Evolutionary conservation across 768 basidiomycete genomes (phyloP).

Genomic region (Kwoniella dejecticola): DNA sequence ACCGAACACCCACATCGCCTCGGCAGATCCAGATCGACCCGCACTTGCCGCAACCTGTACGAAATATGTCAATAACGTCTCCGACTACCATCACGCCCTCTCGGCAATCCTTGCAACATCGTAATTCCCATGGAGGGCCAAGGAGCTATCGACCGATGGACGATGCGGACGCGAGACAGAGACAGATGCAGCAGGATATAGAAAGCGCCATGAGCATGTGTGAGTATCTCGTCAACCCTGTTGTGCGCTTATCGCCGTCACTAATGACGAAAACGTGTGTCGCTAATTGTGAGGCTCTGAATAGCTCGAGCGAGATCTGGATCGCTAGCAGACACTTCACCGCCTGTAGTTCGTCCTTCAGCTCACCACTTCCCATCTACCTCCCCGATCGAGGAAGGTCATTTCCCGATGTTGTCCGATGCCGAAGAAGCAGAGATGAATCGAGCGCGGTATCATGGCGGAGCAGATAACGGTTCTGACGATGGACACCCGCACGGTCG

Average conservation of each 20-base stretch:
- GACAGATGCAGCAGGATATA: conserved; percentile 90
- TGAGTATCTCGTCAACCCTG: conserved; percentile 37
- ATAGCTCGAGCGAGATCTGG: conserved; percentile 52
- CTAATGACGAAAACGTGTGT: too few species aligned
- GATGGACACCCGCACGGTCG: conserved; percentile 24
- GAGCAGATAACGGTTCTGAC: conserved; percentile 30
- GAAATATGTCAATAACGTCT: conserved; percentile 23
- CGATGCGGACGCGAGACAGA: conserved; percentile 74
- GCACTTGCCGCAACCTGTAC: conserved; percentile 25
- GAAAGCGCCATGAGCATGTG: conserved; percentile 70
- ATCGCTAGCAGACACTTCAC: conserved; percentile 23
- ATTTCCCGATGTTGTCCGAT: conserved; percentile 51
- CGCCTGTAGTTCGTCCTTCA: conserved; percentile 33
- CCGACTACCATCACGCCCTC: conserved; percentile 29
- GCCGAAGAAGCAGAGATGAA: conserved; percentile 53
- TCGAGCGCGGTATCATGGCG: conserved; percentile 43
- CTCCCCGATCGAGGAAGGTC: conserved; percentile 47
- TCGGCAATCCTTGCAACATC: conserved; percentile 18
- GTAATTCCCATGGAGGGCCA: conserved; percentile 15
- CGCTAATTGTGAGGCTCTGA: background rate
- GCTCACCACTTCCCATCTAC: conserved; percentile 43
- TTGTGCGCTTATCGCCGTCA: too few species aligned
- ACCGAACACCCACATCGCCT: conserved; percentile 42
- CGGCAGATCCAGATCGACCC: conserved; percentile 48
- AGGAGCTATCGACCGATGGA: conserved; percentile 34